Evolutionary conservation across 192 early-diverging fungal genomes (phyloP), one percentile per base, ranked within the genome.

Genomic region (Lobosporangium transversale): DNA sequence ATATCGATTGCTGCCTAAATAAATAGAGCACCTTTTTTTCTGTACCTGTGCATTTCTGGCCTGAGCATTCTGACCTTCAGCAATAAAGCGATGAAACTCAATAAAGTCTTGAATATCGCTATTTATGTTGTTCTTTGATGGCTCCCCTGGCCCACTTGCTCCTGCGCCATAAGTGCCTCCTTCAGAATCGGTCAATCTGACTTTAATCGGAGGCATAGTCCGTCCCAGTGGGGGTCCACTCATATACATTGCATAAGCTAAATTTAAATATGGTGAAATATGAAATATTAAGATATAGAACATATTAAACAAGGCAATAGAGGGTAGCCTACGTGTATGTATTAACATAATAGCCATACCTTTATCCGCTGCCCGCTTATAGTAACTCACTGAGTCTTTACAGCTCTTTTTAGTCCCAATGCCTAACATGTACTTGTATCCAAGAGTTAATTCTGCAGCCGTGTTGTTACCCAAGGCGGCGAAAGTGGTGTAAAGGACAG

Each of bases 151-250:
- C 71, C 86, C 67, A 81, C 89, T 84, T 3, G 95, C 92, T 26
- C 89, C 92, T 58, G 89, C 86, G 6, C 97, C 96, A 74, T 92
- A 99, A 0, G 93, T 84, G 18, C 97, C 95, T 31, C 93, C 94
- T 44, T 89, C 81, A 2, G 88, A 81, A 51, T 95, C 93, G 7
- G 90, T 84, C 54, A 99, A 79, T 30, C 90, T 83, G 35, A 85
- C 76, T 58, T 91, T 90, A 12, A 83, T 59, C 18, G 83, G 81
- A 9, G 94, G 94, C 74, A 92, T 74, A 10, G 83, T 79, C 7
- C 82, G 92, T 15, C 97, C 97, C 27, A 89, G 85, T 18, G 93
- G 93, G n/a, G 94, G 95, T 0, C 95, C 96, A 8, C 83, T 75
- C 14, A 79, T 59, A 58, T 83, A 95, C 66, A 87, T 80, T 21